Conservation (phyloP, 1,284 basidiomycete genomes). For the Microbotryum lychnidis-dioicae region DNA sequence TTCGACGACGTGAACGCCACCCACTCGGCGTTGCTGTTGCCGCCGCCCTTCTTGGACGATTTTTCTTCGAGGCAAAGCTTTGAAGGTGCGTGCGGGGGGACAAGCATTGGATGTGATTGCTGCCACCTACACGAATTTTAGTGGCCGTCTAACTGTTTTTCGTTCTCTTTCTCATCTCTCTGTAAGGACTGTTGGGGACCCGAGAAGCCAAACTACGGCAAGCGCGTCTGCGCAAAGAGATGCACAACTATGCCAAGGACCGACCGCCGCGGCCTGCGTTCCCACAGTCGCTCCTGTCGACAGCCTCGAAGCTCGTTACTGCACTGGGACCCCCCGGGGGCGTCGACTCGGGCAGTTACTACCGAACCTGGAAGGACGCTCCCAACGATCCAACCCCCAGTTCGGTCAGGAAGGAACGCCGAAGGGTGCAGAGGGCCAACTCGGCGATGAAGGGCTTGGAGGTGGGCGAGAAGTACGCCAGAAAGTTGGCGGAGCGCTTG, state of each 20-base stretch:
- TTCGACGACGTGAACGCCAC: neutral
- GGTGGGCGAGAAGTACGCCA: conserved; percentile 1
- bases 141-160: neutral
- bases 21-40: conserved; percentile 9
- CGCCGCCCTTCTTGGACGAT: conserved; percentile 15
- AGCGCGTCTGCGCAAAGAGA: neutral
- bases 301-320: conserved; percentile 6
- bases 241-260: conserved; percentile 7
- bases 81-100: conserved; percentile 9
- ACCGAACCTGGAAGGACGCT: neutral
- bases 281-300: conserved; percentile 10
- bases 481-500: conserved; percentile 5
- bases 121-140: no score
- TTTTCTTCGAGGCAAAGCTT: conserved; percentile 6
- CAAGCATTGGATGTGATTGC: no score
- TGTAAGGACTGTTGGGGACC: neutral
- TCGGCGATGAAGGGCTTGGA: conserved; percentile 18
- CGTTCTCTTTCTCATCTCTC: neutral
- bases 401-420: neutral
- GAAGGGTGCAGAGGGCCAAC: conserved; percentile 18
- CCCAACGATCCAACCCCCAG: neutral
- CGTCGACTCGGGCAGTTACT: neutral
- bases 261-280: conserved; percentile 23
- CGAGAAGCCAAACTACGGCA: neutral
- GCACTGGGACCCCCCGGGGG: conserved; percentile 27